A percentile compares a stretch with the other conserved stretches of the same genome.
Evolutionary conservation across 805 yeast genomes (phyloP).

Genomic region (Yamadazyma nakazawae): DNA sequence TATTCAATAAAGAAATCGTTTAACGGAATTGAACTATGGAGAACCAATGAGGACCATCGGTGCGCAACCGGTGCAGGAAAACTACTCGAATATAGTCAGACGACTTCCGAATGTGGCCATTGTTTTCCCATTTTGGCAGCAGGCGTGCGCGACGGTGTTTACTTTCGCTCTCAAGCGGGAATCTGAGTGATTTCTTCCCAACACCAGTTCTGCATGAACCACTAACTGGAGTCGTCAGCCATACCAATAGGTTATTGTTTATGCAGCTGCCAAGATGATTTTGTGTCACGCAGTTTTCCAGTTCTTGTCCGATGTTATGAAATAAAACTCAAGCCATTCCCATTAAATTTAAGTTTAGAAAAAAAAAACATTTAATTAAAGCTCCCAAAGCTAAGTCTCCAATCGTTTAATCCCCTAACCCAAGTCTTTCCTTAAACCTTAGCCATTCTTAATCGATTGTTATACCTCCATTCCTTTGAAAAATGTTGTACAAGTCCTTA

Average conservation of each 20-base stretch:
- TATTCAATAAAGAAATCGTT: neutral
- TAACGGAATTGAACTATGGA: neutral
- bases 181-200: neutral
- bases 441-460: neutral
- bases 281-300: neutral
- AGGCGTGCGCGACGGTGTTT: neutral
- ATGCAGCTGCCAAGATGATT: neutral
- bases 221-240: neutral
- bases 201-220: neutral
- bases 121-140: neutral
- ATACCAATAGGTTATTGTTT: neutral
- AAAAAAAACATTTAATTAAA: constrained; percentile 1
- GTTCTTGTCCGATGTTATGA: neutral
- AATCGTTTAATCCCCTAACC: neutral
- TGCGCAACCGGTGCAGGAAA: neutral
- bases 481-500: constrained; percentile 16
- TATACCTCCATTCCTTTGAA: neutral
- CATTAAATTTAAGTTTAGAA: neutral
- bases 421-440: constrained; percentile 9
- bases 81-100: neutral
- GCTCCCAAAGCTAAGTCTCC: neutral
- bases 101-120: neutral
- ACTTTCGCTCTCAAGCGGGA: neutral
- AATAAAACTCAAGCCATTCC: constrained; percentile 8
- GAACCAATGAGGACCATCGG: neutral